A percentile compares a stretch with the other conserved stretches of the same genome.
Evolutionary conservation across 176 grass and related monocot species (phyloP).

Genomic region (Lolium multiflorum): DNA sequence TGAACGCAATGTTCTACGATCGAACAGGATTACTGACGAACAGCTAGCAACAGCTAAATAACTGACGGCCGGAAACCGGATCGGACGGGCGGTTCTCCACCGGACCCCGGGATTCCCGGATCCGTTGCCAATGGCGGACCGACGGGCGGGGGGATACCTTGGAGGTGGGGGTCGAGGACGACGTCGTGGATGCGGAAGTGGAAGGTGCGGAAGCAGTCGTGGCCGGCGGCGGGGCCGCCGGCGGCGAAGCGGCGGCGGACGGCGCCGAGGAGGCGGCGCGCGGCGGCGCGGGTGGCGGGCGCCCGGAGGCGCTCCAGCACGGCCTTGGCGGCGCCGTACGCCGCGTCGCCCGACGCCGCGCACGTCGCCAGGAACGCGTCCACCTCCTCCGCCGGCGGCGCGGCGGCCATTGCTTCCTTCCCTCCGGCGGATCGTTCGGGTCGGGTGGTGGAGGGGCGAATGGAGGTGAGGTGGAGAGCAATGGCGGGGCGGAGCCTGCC

Average conservation of each 20-base stretch:
- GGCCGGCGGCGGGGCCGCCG: slow-evolving; percentile 42
- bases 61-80: not conserved
- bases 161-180: slow-evolving; percentile 58
- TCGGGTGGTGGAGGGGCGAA: not conserved
- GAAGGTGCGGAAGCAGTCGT: slow-evolving; percentile 75
- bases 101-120: not conserved
- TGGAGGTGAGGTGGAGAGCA: slow-evolving; percentile 6
- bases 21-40: not conserved
- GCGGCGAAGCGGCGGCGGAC: slow-evolving; percentile 68
- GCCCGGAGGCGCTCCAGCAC: slow-evolving; percentile 71
- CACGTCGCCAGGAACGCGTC: slow-evolving; percentile 77
- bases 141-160: slow-evolving; percentile 48
- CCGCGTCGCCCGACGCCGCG: slow-evolving; percentile 76
- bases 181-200: slow-evolving; percentile 96
- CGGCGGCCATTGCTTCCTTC: not conserved
- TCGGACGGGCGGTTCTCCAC: not conserved
- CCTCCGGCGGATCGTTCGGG: not conserved
- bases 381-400: slow-evolving; percentile 34
- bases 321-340: slow-evolving; percentile 77
- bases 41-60: not conserved
- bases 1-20: not conserved
- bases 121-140: too few relatives aligned
- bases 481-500: not conserved
- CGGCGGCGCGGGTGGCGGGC: slow-evolving; percentile 63
- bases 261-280: slow-evolving; percentile 77